Conservation (phyloP, 164 flowering plant species). For the Sedum album region DNA sequence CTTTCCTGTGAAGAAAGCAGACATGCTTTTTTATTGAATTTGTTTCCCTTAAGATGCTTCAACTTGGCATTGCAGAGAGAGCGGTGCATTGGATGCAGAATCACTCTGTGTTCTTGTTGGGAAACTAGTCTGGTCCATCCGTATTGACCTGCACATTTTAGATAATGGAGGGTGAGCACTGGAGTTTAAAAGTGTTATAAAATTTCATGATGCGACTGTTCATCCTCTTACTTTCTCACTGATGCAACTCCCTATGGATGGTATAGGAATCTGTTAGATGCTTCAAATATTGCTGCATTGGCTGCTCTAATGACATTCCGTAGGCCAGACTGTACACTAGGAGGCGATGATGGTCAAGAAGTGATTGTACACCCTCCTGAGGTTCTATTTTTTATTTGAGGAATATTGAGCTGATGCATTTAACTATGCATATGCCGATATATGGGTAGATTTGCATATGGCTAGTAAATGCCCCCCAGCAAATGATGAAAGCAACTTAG, state of each 20-base stretch:
- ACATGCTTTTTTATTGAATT: not conserved
- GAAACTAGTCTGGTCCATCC: constrained; percentile 84
- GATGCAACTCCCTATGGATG: constrained; percentile 4
- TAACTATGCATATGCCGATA: not conserved
- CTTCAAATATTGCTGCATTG: constrained; percentile 94
- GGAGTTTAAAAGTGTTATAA: not conserved
- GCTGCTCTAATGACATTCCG: constrained; percentile 85
- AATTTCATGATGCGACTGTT: not conserved
- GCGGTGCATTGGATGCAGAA: constrained; percentile 92
- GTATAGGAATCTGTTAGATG: constrained; percentile 90
- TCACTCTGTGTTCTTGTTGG: constrained; percentile 91
- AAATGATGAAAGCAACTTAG: not conserved
- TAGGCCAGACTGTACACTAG: constrained; percentile 85
- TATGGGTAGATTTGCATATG: not conserved
- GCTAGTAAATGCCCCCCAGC: not conserved
- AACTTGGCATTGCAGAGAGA: constrained; percentile 64
- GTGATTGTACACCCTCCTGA: constrained; percentile 81
- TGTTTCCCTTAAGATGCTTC: constrained; percentile 10
- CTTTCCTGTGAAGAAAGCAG: not conserved
- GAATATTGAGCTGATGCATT: not conserved
- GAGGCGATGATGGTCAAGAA: constrained; percentile 84
- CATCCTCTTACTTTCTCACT: not conserved
- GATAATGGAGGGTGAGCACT: constrained; percentile 88
- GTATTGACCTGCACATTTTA: constrained; percentile 84
- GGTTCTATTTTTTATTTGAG: constrained; percentile 28